Base-by-base conservation (phyloP, 306 rosid species). In the Rosa lucieae region DNA sequence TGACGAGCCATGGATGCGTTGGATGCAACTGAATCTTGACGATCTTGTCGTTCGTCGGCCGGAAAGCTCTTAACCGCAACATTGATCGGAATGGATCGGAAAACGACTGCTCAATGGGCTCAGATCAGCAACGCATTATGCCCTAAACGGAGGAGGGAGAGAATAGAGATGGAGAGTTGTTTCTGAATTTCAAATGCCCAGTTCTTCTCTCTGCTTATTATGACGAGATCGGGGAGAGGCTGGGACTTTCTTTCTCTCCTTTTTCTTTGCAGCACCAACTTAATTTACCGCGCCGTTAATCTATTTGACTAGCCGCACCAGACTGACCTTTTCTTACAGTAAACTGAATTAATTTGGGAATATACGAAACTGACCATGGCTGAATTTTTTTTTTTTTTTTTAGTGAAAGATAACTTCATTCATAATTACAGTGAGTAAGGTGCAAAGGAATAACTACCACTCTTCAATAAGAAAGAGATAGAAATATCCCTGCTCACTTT, bases 1-100 rank as follows among this genome's bases (percentile, higher is more conserved):
- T 95, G 69, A 95, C 99, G 86, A 95, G 90, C 99, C 99, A 95
- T 80, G 99, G 99, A 89, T 95, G 97, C 65, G 97, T 95, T 26
- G 99, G 99, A 86, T 95, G 99, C 82, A 95, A 74, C 83, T 95
- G 94, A 86, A 95, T 88, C 96, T 93, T 95, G 74, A 95, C 94
- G 86, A 95, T 89, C 90, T 95, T 95, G 73, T 92, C 99, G 40
- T 42, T 83, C 12, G 93, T 84, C 74, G 98, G 99, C 72, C 99
- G 89, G 68, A 93, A 91, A 15, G 96, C 94, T 86, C 90, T 87
- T 72, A 95, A 77, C n/a, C 94, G 92, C 85, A 95, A 73, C 99
- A 95, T 95, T 78, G 29, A 52, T 15, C 52, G 14, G 63, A 43
- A 21, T 8, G 20, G 75, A 67, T 73, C 76, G 61, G 67, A 32